Evolutionary conservation across 1,139 yeast species (phyloP), one percentile per base, ranked within the genome.

Genomic region (Protomyces inouyei): DNA sequence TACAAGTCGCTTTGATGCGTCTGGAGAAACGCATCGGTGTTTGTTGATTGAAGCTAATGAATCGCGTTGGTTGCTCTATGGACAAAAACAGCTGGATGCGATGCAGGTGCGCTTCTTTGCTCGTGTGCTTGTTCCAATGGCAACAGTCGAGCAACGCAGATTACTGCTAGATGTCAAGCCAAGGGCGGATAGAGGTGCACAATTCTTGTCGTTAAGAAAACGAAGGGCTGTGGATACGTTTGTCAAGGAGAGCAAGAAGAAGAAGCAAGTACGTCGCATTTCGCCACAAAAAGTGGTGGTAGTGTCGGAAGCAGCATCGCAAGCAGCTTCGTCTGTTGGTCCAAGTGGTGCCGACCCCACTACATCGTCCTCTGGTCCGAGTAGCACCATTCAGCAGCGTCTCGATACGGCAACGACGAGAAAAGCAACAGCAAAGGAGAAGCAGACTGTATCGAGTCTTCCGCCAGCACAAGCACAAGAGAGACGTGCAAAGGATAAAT

Each of bases 1-100:
- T 8, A 16, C 12, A 4, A 40, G 51, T 32, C 35, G 25, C 4
- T 18, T 59, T 10, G 43, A 38, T 9, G 35, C 25, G 21, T 46
- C 43, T 18, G 57, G 57, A 9, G 63, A 59, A 35, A 59, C 63
- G 32, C 28, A n/a, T 38, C 36, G 28, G 9, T 51, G 45, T 5
- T 9, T 59, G 10, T 21, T 59, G 52, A 55, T 59, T 9, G 51
- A 59, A 21, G 57, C 63, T 3, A 59, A 59, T 21, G 63, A 28
- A 10, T 59, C 63, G 53, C 45, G 57, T 18, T 59, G 63, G 63
- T 9, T 59, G 25, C 18, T 59, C 16, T 59, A 43, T 35, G 63
- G 63, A 3, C 43, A 40, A 12, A 18, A 18, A 5, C 23, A 10
- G 23, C 16, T n/a, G 4, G 61, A 51, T n/a, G 51, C 23, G 12